Evolutionary conservation across 345 rosid species (phyloP).

Genomic region (Citrus mangshanensis): DNA sequence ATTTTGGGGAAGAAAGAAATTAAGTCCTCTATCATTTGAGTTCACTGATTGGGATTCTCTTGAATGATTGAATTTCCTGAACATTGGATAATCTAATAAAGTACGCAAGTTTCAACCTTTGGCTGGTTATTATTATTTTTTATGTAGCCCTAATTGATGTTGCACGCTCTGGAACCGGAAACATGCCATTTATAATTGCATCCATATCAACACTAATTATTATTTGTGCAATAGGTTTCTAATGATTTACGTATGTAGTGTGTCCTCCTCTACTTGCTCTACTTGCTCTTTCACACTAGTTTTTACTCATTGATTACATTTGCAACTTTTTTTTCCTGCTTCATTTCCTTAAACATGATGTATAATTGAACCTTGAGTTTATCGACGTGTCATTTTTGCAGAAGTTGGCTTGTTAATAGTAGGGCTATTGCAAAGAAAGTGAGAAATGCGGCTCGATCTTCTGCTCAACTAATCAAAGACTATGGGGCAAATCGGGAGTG

Average conservation of each 20-base stretch:
- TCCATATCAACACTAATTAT: not conserved
- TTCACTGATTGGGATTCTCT: not conserved
- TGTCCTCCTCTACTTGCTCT: too few relatives aligned
- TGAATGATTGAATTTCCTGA: not conserved
- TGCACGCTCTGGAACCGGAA: not conserved
- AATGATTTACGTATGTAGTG: not conserved
- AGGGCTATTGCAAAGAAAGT: slow-evolving; percentile 73
- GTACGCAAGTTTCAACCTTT: not conserved
- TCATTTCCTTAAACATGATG: not conserved
- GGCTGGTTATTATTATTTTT: not conserved
- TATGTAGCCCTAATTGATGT: not conserved
- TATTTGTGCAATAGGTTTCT: not conserved
- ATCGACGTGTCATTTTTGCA: slow-evolving; percentile 25
- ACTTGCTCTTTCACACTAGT: not conserved
- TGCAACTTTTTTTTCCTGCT: not conserved
- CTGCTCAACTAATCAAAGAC: slow-evolving; percentile 54
- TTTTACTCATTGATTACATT: not conserved
- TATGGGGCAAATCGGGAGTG: slow-evolving; percentile 66
- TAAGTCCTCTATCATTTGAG: not conserved
- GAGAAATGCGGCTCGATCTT: slow-evolving; percentile 48
- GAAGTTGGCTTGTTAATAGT: slow-evolving; percentile 83
- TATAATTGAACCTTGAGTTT: slow-evolving; percentile 4
- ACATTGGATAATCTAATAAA: not conserved
- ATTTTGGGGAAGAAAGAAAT: not conserved
- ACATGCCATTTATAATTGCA: not conserved